Base-by-base conservation (phyloP, 2,329 filamentous ascomycete genomes). In the Ceratocystis eucalypticola region DNA sequence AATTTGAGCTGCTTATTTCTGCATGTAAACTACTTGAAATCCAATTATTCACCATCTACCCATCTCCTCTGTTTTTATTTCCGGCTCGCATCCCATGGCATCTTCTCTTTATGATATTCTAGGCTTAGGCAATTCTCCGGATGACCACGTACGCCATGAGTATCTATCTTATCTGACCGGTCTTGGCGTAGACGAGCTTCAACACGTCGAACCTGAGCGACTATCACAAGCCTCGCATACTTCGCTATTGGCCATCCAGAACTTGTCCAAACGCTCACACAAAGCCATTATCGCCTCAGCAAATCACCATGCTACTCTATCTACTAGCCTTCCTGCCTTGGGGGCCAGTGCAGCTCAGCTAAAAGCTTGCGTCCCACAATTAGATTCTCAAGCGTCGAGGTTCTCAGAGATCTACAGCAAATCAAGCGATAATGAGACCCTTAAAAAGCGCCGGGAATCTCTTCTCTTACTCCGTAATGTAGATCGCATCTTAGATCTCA, bases 211-310 rank as follows among this genome's bases (percentile, higher is more conserved):
- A 75, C 87, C 88, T 0, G 86, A 91, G 69, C 85, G 85, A 0
- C 83, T 97, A n/a, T 80, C 88, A 0, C 90, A 96, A 72, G 82
- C 86, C 66, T 87, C 88, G 2, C 91, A 96, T 69, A 88, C 89
- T 0, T 83, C 89, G 50, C 82, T 93, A 15, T 84, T 96, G 50
- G 89, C 91, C 0, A 82, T 97, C 1, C 94, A 99, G 74, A 84
- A 85, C 0, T 84, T 97, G 62, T 93, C 92, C 6, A 96, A 96
- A 71, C 88, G 89, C 70, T 96, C 92, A 0, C 88, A 96, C 75
- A 89, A 88, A 73, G 82, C 87, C 20, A 86, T 97, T 70, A 91
- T 96, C 71, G 81, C 86, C 65, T 94, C 93, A 3, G 86, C 89
- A 25, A 83, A 85, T 70, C 87, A 89, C 71, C 86, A 97, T 71